phyloP scores from a whole-genome alignment of 139 green algal genomes.

The Micractinium conductrix region DNA sequence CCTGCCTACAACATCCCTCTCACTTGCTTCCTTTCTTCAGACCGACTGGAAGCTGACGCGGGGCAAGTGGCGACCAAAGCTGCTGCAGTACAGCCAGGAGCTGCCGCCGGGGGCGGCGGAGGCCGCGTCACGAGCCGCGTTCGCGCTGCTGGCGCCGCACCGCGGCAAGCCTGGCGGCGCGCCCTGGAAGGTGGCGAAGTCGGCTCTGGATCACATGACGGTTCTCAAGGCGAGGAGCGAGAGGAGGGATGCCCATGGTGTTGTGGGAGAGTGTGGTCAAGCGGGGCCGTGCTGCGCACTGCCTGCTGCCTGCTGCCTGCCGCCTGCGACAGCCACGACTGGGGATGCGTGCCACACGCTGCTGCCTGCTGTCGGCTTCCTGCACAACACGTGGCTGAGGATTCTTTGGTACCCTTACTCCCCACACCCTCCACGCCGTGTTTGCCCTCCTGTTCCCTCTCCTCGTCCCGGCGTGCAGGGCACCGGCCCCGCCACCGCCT shows the following conservation, averaged over 20 bases:
- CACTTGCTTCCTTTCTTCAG: slow-evolving; percentile 17
- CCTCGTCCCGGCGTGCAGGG: slow-evolving; percentile 45
- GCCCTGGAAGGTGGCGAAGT: background rate
- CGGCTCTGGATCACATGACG: slow-evolving; percentile 53
- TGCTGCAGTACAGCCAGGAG: slow-evolving; percentile 61
- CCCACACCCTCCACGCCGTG: background rate
- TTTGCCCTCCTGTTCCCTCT: background rate
- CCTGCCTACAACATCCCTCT: background rate
- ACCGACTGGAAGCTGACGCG: slow-evolving; percentile 79
- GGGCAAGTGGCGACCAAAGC: slow-evolving; percentile 66
- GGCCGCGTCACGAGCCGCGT: background rate
- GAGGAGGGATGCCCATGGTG: background rate
- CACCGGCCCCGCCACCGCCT: slow-evolving; percentile 76
- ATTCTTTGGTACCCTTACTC: background rate
- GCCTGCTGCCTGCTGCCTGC: background rate
- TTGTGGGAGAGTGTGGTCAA: background rate
- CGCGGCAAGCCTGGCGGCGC: background rate
- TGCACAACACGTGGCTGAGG: background rate
- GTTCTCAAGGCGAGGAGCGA: slow-evolving; percentile 42
- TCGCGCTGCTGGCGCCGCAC: slow-evolving; percentile 4
- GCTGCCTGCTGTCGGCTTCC: background rate
- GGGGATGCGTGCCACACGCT: no score
- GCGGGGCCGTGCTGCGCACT: background rate
- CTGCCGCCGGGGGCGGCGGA: slow-evolving; percentile 25
- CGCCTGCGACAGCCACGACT: background rate